Conservation (phyloP, 441 rosid species). For the Jatropha multifida region DNA sequence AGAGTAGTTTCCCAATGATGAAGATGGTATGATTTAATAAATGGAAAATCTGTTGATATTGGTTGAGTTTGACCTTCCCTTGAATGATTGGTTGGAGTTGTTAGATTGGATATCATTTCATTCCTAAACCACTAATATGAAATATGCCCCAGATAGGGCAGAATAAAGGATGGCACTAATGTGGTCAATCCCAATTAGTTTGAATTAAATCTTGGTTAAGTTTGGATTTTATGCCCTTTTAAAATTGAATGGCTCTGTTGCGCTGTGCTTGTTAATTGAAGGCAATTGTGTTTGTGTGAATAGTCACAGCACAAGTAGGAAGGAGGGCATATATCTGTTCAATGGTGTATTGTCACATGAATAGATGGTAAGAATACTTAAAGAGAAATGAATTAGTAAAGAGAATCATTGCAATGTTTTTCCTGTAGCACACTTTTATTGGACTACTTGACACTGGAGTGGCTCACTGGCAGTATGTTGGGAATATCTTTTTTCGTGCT, state of each 20-base stretch:
- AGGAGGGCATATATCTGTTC: not conserved
- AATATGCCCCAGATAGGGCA: not conserved
- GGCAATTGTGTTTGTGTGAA: not conserved
- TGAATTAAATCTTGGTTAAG: not conserved
- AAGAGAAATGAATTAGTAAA: not conserved
- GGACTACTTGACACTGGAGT: not conserved
- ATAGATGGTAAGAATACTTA: not conserved
- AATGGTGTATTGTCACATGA: not conserved
- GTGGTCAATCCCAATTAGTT: not conserved
- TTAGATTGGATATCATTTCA: not conserved
- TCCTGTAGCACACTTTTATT: not conserved
- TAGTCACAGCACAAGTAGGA: not conserved
- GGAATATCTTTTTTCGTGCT: too few species aligned
- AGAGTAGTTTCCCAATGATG: not conserved
- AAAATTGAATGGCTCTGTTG: not conserved
- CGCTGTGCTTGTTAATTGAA: not conserved
- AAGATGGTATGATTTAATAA: not conserved
- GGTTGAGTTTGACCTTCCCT: not conserved
- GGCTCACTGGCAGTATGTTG: too few species aligned
- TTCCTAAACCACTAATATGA: not conserved
- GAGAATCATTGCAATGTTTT: not conserved
- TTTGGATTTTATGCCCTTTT: not conserved
- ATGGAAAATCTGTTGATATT: not conserved
- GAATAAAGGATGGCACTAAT: not conserved
- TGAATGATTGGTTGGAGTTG: not conserved